phyloP scores from a whole-genome alignment of 1,284 basidiomycete species.

The Trametes hirsuta region DNA sequence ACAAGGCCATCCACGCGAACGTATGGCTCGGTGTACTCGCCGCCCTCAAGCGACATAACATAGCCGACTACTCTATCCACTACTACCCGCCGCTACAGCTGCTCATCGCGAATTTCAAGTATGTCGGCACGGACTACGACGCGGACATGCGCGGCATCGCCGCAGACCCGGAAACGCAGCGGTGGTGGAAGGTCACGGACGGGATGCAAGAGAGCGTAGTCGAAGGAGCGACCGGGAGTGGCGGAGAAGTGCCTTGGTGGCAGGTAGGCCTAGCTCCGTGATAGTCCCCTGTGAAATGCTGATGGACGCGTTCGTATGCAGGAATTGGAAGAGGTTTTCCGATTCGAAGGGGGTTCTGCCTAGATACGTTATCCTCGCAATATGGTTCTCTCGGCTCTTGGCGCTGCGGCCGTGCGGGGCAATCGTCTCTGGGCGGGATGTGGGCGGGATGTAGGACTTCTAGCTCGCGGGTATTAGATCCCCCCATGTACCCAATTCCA shows the following conservation, averaged over 20 bases:
- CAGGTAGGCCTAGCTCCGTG: conserved; percentile 34
- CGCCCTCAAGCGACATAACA: conserved; percentile 66
- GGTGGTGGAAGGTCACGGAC: conserved; percentile 82
- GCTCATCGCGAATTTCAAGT: conserved; percentile 73
- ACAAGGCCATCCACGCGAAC: conserved; percentile 66
- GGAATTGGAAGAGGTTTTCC: conserved; percentile 73
- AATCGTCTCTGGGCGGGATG: background rate
- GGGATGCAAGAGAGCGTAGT: conserved; percentile 79
- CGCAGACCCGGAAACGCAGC: conserved; percentile 66
- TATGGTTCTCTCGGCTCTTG: background rate
- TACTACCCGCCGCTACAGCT: conserved; percentile 65
- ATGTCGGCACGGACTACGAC: conserved; percentile 62
- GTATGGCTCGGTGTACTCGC: conserved; percentile 77
- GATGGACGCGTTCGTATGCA: conserved; percentile 37
- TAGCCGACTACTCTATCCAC: conserved; percentile 79
- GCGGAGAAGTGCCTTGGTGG: conserved; percentile 74
- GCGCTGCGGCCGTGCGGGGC: background rate
- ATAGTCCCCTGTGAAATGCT: background rate
- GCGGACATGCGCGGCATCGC: conserved; percentile 68
- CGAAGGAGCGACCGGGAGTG: conserved; percentile 70
- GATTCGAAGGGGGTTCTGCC: conserved; percentile 55
- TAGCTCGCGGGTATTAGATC: conserved; percentile 35
- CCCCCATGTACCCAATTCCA: conserved; percentile 34
- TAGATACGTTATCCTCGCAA: background rate
- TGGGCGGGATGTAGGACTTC: conserved; percentile 6